These are phyloP conservation scores for Aspergillus unguis DNA, from an alignment of 2,329 filamentous ascomycete genomes.

Conservation along the genomic window DNA sequence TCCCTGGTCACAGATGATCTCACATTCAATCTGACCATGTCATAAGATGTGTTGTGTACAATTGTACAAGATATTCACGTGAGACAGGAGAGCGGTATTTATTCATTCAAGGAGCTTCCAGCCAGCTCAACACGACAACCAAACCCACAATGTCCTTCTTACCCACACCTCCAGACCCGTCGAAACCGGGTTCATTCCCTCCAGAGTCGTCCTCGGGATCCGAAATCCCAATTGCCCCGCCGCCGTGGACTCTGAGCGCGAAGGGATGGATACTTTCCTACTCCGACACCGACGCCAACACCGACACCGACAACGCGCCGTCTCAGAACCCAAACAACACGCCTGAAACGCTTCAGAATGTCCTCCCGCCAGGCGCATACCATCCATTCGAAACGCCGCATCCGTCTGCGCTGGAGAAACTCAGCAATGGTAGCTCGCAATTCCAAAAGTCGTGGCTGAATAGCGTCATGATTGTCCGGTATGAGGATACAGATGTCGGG, in stretches of 20 bases:
- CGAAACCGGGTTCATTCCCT: background rate
- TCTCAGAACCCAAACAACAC: conserved; percentile 6
- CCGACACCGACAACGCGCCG: background rate
- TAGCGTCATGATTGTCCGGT: conserved; percentile 2
- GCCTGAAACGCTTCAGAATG: background rate
- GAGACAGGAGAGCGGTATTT: too few relatives aligned
- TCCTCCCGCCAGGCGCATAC: conserved; percentile 1
- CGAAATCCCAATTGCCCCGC: conserved; percentile 2
- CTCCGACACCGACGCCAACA: background rate
- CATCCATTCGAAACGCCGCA: conserved; percentile 2
- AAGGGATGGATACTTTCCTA: conserved; percentile 4
- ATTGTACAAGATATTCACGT: too few relatives aligned
- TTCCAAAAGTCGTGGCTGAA: conserved; percentile 2
- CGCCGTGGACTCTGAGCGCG: conserved; percentile 1
- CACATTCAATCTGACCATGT: too few relatives aligned
- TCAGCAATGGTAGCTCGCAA: background rate
- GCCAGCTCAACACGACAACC: too few relatives aligned
- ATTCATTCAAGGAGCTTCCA: too few relatives aligned
- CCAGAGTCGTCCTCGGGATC: background rate
- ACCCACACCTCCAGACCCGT: background rate
- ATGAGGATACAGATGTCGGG: conserved; percentile 1
- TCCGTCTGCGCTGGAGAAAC: background rate
- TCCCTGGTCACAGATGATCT: too few relatives aligned
- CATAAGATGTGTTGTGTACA: too few relatives aligned
- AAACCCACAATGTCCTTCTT: background rate